Conservation (phyloP, 2,329 filamentous ascomycete species). For the Ceratocystis cubensis region DNA sequence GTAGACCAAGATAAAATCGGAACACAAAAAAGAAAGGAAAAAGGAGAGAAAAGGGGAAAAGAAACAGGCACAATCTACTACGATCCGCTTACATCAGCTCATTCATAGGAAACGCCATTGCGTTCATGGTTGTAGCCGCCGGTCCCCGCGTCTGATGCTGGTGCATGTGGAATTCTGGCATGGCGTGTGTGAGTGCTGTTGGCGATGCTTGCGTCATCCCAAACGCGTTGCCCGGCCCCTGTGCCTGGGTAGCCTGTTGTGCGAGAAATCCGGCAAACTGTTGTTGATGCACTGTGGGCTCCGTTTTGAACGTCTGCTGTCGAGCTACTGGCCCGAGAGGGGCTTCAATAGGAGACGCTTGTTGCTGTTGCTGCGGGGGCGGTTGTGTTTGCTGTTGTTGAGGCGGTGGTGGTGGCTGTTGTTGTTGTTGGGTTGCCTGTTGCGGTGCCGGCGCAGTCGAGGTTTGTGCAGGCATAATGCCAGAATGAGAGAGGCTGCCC, state of each 20-base stretch:
- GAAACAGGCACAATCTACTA: background rate
- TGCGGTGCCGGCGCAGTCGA: background rate
- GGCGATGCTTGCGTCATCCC: conserved; percentile 2
- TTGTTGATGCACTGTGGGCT: background rate
- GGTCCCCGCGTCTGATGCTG: conserved; percentile 4
- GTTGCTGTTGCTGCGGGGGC: conserved; percentile 2
- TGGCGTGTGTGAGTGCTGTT: conserved; percentile 9
- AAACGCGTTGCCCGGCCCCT: background rate
- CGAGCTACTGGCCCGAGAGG: background rate
- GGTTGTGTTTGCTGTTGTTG: background rate
- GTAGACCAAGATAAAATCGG: background rate
- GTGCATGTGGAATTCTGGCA: conserved; percentile 11
- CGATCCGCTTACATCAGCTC: background rate
- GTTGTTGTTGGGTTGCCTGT: background rate
- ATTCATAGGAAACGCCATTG: conserved; percentile 15
- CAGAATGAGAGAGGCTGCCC: background rate
- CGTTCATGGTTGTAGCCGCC: background rate
- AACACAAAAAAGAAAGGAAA: background rate
- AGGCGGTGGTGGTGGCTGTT: conserved; percentile 4
- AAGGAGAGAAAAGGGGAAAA: background rate
- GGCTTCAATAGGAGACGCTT: conserved; percentile 4
- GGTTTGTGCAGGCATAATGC: conserved; percentile 1
- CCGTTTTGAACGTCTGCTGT: conserved; percentile 10
- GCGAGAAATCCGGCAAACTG: conserved; percentile 4
- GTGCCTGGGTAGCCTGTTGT: background rate